phyloP scores from a whole-genome alignment of 2,329 filamentous ascomycete genomes.

The Claviceps arundinis region DNA sequence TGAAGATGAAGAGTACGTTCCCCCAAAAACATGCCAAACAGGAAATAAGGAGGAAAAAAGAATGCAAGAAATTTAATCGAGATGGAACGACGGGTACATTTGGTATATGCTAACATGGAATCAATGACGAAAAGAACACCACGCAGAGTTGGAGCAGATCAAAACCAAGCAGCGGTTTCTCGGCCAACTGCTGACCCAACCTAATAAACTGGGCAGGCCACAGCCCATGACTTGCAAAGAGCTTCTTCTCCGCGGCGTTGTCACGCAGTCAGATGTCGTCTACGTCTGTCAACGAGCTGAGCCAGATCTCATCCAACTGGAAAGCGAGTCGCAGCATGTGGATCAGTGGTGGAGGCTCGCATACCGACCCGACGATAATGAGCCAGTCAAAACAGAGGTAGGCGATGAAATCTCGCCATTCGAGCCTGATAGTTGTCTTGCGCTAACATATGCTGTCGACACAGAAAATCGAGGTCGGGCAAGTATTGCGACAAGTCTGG shows the following conservation, averaged over 20 bases:
- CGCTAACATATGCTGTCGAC: not conserved
- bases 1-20: slow-evolving; percentile 22
- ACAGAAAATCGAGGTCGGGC: slow-evolving; percentile 37
- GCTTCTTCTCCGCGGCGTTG: slow-evolving; percentile 39
- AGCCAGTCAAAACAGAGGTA: slow-evolving; percentile 38
- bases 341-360: slow-evolving; percentile 46
- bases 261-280: slow-evolving; percentile 30
- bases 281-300: slow-evolving; percentile 36
- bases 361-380: slow-evolving; percentile 24
- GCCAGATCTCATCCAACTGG: slow-evolving; percentile 29
- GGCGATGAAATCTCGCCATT: slow-evolving; percentile 2
- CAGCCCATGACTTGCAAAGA: slow-evolving; percentile 28
- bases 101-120: not conserved
- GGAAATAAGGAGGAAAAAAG: not conserved
- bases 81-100: too few relatives aligned
- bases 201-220: slow-evolving; percentile 22
- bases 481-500: slow-evolving; percentile 32
- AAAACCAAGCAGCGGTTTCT: slow-evolving; percentile 24
- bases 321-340: slow-evolving; percentile 14
- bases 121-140: slow-evolving; percentile 9
- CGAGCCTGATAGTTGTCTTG: not conserved
- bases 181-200: slow-evolving; percentile 25
- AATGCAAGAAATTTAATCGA: not conserved
- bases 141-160: slow-evolving; percentile 19
- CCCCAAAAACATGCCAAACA: slow-evolving; percentile 3